These are phyloP conservation scores for Thermomyces lanuginosus DNA, from an alignment of 2,329 filamentous ascomycete genomes.

Conservation along the genomic window DNA sequence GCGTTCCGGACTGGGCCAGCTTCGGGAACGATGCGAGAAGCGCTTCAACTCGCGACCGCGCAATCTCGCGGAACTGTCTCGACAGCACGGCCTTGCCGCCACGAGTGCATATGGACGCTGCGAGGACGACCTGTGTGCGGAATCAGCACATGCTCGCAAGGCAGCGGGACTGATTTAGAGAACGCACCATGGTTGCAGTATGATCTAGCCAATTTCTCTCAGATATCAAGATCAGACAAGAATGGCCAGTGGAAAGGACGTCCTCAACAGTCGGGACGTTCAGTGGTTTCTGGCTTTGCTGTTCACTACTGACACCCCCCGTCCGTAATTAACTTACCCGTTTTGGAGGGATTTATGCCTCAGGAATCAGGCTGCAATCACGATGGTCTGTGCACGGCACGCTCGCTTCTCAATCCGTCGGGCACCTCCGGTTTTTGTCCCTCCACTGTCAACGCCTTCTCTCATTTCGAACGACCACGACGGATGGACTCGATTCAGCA, in stretches of 20 bases:
- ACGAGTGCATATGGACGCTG: slow-evolving; percentile 95
- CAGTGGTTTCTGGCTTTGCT: slow-evolving; percentile 18
- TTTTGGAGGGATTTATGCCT: no score
- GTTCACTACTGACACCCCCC: no score
- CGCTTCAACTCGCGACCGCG: slow-evolving; percentile 87
- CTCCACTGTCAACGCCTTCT: no score
- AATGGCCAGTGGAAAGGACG: neutral
- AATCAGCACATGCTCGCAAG: slow-evolving; percentile 2
- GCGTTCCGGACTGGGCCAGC: slow-evolving; percentile 84
- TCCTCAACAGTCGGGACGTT: no score
- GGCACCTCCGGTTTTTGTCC: no score
- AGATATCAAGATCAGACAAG: neutral
- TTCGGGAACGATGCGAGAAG: slow-evolving; percentile 95
- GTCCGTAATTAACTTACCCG: no score
- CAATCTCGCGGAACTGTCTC: slow-evolving; percentile 94
- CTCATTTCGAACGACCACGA: no score
- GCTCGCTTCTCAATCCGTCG: no score
- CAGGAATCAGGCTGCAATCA: no score
- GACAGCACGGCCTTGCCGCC: slow-evolving; percentile 97
- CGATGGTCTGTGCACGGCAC: no score
- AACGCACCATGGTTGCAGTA: slow-evolving; percentile 7
- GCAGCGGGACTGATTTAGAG: neutral
- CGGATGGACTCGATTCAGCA: no score
- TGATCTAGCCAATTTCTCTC: neutral
- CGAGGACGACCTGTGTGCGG: slow-evolving; percentile 68